Conservation (phyloP, 148 eudicot genomes). For the Camellia lanceoleosa region DNA sequence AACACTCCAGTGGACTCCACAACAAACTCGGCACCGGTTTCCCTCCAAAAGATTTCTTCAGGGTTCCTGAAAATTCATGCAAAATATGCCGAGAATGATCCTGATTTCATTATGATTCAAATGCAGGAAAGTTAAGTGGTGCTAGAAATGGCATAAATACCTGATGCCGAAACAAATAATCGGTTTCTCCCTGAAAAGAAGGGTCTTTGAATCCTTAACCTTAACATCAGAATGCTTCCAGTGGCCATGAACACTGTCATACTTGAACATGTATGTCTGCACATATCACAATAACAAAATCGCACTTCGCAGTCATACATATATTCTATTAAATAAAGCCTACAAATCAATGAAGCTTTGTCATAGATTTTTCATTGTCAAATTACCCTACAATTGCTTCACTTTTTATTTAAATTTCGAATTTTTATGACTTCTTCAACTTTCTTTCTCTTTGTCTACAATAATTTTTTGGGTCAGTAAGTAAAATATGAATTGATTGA, state of each 20-base stretch:
- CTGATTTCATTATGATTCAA: neutral
- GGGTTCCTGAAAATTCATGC: neutral
- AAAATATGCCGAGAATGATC: neutral
- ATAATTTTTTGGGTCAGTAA: too few species aligned
- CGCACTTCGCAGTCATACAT: neutral
- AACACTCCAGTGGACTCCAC: slow-evolving; percentile 81
- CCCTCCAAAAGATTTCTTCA: slow-evolving; percentile 63
- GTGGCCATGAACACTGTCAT: slow-evolving; percentile 49
- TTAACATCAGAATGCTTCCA: slow-evolving; percentile 44
- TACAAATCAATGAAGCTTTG: too few species aligned
- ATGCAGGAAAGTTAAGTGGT: neutral
- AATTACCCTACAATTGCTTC: too few species aligned
- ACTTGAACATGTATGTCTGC: slow-evolving; percentile 64
- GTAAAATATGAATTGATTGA: too few species aligned
- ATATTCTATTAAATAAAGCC: too few species aligned
- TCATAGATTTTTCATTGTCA: too few species aligned
- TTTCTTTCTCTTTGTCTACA: too few species aligned
- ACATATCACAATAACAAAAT: neutral
- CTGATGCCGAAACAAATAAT: slow-evolving; percentile 40
- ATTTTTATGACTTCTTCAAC: too few species aligned
- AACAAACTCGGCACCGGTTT: slow-evolving; percentile 65
- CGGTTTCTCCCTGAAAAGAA: slow-evolving; percentile 42
- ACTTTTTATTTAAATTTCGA: too few species aligned
- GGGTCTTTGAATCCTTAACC: slow-evolving; percentile 42
- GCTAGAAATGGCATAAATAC: slow-evolving; percentile 13